Base-by-base conservation (phyloP, 1,284 basidiomycete genomes). In the Cryptococcus deneoformans region DNA sequence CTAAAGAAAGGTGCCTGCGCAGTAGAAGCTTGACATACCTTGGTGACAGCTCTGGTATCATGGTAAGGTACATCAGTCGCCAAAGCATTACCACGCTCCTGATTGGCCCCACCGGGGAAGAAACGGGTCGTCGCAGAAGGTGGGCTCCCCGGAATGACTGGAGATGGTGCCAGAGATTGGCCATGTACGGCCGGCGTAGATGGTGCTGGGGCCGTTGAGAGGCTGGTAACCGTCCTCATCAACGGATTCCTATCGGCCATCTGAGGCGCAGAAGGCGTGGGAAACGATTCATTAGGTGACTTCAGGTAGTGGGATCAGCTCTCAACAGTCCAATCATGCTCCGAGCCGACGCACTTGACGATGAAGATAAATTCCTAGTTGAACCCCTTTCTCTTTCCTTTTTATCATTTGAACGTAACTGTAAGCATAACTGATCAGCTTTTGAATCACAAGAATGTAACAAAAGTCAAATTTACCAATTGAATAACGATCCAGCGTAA, bases 351-450 rank as follows among this genome's bases (percentile, higher is more conserved):
- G 20, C 20, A 20, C 20, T 2, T 58, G 91, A 9, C 92, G 83
- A 70, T 94, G 91, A 2, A 97, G 82, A 68, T 96, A 97, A 50
- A 96, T 86, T 1, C 93, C 92, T 0, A 96, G 81, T 72, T 96
- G 92, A 66, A 68, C 84, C 80, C 75, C 83, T 39, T 80, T 80
- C 57, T 81, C 82, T 66, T 86, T 88, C 79, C 87, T 87, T 59
- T 85, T 82, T 46, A 88, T 84, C 50, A 91, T 84, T 71, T 95
- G 92, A 40, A 94, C 86, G 69, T 95, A 96, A 5, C 92, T 85
- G 63, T 42, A 6, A 40, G 2, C 20, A 5, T 35, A 42, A 42
- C 20, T 20, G 5, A 29, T 47, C 46, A 47, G 46, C 46, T 24
- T 6, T 6, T 35, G 4, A 35, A 20, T 3, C 7, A 8, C 16